Percentiles rank a stretch among this genome's conserved stretches.
phyloP scores from a whole-genome alignment of 441 rosid species.

The Gossypium armourianum region DNA sequence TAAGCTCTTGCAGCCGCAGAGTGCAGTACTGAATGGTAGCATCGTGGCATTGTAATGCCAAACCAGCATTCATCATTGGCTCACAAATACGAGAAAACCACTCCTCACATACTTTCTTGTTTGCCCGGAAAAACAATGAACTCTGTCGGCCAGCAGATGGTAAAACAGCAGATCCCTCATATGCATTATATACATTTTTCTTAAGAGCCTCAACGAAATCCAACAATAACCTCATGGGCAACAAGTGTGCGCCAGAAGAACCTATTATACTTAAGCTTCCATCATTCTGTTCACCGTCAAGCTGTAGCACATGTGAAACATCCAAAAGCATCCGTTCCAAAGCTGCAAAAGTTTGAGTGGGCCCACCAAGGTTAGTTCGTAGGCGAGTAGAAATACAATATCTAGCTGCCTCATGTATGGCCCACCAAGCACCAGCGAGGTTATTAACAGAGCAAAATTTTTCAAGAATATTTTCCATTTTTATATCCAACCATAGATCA shows the following conservation, averaged over 20 bases:
- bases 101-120: slow-evolving; percentile 91
- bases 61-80: slow-evolving; percentile 98
- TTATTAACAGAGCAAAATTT: slow-evolving; percentile 64
- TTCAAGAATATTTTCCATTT: slow-evolving; percentile 61
- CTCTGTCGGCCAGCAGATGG: slow-evolving; percentile 65
- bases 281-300: slow-evolving; percentile 71
- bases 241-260: slow-evolving; percentile 82
- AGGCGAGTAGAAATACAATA: slow-evolving; percentile 76
- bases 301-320: slow-evolving; percentile 70
- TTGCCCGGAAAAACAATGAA: slow-evolving; percentile 80
- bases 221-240: slow-evolving; percentile 90
- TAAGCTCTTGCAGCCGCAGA: slow-evolving; percentile 76
- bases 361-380: slow-evolving; percentile 97
- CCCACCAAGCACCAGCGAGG: slow-evolving; percentile 97
- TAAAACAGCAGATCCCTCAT: slow-evolving; percentile 83
- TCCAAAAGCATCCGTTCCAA: slow-evolving; percentile 94
- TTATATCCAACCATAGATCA: slow-evolving; percentile 45
- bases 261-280: slow-evolving; percentile 66
- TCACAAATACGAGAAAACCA: slow-evolving; percentile 98
- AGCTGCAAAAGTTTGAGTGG: slow-evolving; percentile 96
- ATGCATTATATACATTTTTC: slow-evolving; percentile 91
- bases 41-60: slow-evolving; percentile 80
- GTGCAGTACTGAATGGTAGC: slow-evolving; percentile 78
- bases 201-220: slow-evolving; percentile 92
- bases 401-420: slow-evolving; percentile 93